Base-by-base conservation (phyloP, 306 rosid species). In the Lablab purpureus region DNA sequence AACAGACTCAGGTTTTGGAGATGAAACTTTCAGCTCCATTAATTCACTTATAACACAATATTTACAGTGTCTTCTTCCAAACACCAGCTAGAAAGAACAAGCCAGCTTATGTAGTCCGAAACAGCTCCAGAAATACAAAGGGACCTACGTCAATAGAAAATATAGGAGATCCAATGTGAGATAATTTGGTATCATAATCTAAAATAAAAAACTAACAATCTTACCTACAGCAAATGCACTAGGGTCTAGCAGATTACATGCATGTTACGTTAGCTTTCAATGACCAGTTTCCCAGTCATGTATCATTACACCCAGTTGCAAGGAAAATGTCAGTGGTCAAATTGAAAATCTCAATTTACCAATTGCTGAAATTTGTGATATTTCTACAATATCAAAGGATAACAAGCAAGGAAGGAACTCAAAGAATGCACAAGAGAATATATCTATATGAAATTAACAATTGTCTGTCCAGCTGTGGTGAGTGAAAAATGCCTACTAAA, bases 1-100 rank as follows among this genome's bases (percentile, higher is more conserved):
- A 84, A 88, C 90, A 74, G 81, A 64, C 55, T 81, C 91, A 36
- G 87, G 89, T 71, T 93, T 90, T 58, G 93, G 89, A 82, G 98
- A 90, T 60, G 97, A 85, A 77, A 83, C 85, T 82, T 90, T 88
- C 83, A 93, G 73, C 90, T 91, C 95, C 94, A 88, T 93, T 81
- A 79, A 85, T 80, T 54, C 67, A 51, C 78, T 78, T 79, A 21
- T 62, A 76, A 69, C 66, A 83, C 74, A 75, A 68, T 74, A 45
- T 72, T 46, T 83, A 76, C 47, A 41, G 74, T 85, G 71, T 69
- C 76, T 85, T 78, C 80, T 84, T 84, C 82, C 74, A 67, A 74
- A 71, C 62, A 70, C 87, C 74, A 74, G 79, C 84, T 76, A 83
- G 71, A 67, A 63, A 74, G 65, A 64, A 82, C 40, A 89, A 46